phyloP scores from a whole-genome alignment of 164 flowering plant genomes.

The Protea cynaroides region DNA sequence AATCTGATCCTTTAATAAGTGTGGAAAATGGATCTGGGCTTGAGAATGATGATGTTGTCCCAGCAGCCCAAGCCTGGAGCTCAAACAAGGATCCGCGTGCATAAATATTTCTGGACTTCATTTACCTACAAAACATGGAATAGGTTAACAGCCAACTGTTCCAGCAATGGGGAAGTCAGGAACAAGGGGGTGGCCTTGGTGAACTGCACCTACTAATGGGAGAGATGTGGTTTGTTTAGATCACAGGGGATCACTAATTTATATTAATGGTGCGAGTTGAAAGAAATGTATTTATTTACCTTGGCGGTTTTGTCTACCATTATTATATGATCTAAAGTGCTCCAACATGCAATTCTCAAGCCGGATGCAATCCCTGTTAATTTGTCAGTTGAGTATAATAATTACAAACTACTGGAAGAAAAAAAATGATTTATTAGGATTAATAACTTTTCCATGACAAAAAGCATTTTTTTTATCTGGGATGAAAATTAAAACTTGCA shows the following conservation, averaged over 20 bases:
- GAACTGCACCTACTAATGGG: neutral
- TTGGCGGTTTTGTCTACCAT: constrained; percentile 5
- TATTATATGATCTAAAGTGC: neutral
- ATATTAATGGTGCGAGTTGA: neutral
- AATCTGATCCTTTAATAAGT: constrained; percentile 60
- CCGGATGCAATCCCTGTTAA: neutral
- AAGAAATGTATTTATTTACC: neutral
- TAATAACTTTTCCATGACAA: neutral
- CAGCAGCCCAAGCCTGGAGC: constrained; percentile 57
- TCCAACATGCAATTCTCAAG: neutral
- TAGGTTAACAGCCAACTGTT: neutral
- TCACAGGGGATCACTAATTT: neutral
- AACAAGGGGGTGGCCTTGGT: neutral
- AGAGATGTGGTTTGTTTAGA: constrained; percentile 4
- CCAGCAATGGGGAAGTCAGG: neutral
- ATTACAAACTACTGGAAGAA: neutral
- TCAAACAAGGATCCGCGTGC: constrained; percentile 76
- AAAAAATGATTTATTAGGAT: constrained; percentile 4
- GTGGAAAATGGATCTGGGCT: constrained; percentile 54
- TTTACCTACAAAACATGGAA: neutral
- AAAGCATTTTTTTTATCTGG: neutral
- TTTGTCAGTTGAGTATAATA: neutral
- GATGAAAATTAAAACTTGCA: neutral
- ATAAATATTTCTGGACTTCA: constrained; percentile 13
- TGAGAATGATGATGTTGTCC: constrained; percentile 37